Base-by-base conservation (phyloP, 1,284 basidiomycete genomes). In the Vanrija humicola region DNA sequence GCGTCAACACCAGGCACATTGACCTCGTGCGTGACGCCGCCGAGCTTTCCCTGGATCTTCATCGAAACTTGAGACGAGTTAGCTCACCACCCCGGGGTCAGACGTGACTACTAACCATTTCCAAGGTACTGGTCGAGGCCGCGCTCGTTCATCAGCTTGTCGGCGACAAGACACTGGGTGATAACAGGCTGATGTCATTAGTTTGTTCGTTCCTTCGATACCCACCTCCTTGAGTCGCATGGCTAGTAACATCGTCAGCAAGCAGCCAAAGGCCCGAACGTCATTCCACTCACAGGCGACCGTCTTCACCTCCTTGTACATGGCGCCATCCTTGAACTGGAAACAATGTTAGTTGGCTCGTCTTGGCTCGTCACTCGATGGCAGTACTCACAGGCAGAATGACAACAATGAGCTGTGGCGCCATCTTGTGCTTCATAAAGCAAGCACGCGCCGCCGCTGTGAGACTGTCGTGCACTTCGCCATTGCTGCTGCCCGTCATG, bases 1-100 rank as follows among this genome's bases (percentile, higher is more conserved):
- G 67, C 70, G 55, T 69, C 68, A 28, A 19, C 16, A 56, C 61
- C 43, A 19, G 62, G 59, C 26, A 61, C 38, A 5, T 58, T 62
- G n/a, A 77, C 65, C 26, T 66, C 62, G 59, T 77, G 77, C 38
- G 79, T 81, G 44, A 76, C 61, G 45, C 79, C 80, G n/a, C 76
- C 75, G 39, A 81, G 73, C 75, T 81, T 81, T 53, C 71, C 68
- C 63, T 79, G 70, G 56, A 76, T 61, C 61, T 77, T 77, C 73
- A 77, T 74, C 6, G 60, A 48, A 10, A 56, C 63, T 28, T 62
- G 39, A 7, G 3, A 48, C 21, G 25, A 42, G 43, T 39, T 42
- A 23, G 34, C 34, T 14, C 12, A 34, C 23, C 42, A 18, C n/a
- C 29, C 9, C 34, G 7, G 2, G 9, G 34, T 12, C 12, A 34